Evolutionary conservation across 805 yeast genomes (phyloP).

Genomic region (Lachancea fermentati): DNA sequence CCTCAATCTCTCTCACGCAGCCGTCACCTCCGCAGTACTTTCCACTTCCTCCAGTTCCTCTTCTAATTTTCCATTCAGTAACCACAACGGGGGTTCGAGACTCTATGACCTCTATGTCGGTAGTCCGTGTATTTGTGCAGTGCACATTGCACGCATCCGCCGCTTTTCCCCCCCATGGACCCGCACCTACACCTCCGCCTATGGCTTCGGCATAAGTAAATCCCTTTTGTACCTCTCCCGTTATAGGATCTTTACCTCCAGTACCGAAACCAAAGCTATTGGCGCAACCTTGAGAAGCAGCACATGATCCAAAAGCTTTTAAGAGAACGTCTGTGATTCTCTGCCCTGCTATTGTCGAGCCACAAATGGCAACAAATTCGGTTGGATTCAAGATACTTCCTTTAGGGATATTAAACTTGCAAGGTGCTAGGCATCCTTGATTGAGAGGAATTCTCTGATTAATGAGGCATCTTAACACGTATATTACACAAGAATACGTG

Average conservation of each 20-base stretch:
- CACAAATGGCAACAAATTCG: slow-evolving; percentile 86
- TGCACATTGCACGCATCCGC: slow-evolving; percentile 88
- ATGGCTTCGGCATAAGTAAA: slow-evolving; percentile 93
- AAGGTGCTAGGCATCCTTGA: slow-evolving; percentile 85
- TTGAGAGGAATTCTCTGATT: slow-evolving; percentile 86
- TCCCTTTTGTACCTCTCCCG: slow-evolving; percentile 44
- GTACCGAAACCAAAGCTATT: slow-evolving; percentile 91
- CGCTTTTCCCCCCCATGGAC: slow-evolving; percentile 59
- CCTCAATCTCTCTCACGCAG: slow-evolving; percentile 78
- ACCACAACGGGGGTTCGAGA: slow-evolving; percentile 80
- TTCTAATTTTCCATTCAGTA: slow-evolving; percentile 63
- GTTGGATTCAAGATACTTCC: slow-evolving; percentile 68
- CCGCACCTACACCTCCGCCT: slow-evolving; percentile 94
- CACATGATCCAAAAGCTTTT: slow-evolving; percentile 82
- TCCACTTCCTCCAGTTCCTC: slow-evolving; percentile 78
- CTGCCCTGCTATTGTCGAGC: slow-evolving; percentile 94
- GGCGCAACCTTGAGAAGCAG: slow-evolving; percentile 95
- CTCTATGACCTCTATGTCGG: slow-evolving; percentile 87
- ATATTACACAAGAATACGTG: slow-evolving; percentile 81
- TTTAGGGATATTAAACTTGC: slow-evolving; percentile 58
- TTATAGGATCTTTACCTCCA: slow-evolving; percentile 51
- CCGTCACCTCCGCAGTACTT: slow-evolving; percentile 77
- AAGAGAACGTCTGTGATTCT: slow-evolving; percentile 85
- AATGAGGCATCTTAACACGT: slow-evolving; percentile 79
- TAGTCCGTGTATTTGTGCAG: slow-evolving; percentile 89